Conservation (phyloP, 2,329 filamentous ascomycete species). For the Fusarium musae region DNA sequence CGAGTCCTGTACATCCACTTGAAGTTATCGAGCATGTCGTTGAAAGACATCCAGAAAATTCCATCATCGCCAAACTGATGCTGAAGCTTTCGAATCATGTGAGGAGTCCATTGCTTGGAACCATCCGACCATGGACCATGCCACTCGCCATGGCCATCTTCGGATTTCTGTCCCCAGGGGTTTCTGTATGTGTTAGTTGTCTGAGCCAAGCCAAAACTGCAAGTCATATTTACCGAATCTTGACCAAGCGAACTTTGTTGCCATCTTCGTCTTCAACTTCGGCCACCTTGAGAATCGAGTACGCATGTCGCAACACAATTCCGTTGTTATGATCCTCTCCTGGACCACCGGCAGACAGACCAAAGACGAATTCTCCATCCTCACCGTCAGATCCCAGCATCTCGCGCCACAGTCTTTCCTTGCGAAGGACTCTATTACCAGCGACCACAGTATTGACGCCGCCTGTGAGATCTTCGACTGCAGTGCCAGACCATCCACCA, state of each 20-base stretch:
- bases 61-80: conserved; percentile 77
- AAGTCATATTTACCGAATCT: conserved; percentile 53
- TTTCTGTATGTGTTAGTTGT: conserved; percentile 57
- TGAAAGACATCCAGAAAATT: conserved; percentile 59
- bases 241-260: conserved; percentile 53
- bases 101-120: conserved; percentile 77
- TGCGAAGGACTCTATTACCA: conserved; percentile 69
- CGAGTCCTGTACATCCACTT: conserved; percentile 57
- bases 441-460: conserved; percentile 67
- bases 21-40: conserved; percentile 58
- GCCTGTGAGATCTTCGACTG: conserved; percentile 62
- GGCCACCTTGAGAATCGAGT: conserved; percentile 61
- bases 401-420: conserved; percentile 77
- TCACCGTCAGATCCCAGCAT: conserved; percentile 72
- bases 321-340: conserved; percentile 50
- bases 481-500: conserved; percentile 70
- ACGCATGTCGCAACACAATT: conserved; percentile 59
- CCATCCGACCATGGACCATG: conserved; percentile 79
- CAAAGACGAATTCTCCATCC: conserved; percentile 75
- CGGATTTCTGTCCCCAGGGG: conserved; percentile 72
- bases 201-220: not conserved
- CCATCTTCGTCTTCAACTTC: conserved; percentile 57
- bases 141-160: conserved; percentile 67
- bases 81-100: conserved; percentile 74
- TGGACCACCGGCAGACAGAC: conserved; percentile 49